Evolutionary conservation across 2,329 filamentous ascomycete species (phyloP).

Genomic region (Pestalotiopsis fici): DNA sequence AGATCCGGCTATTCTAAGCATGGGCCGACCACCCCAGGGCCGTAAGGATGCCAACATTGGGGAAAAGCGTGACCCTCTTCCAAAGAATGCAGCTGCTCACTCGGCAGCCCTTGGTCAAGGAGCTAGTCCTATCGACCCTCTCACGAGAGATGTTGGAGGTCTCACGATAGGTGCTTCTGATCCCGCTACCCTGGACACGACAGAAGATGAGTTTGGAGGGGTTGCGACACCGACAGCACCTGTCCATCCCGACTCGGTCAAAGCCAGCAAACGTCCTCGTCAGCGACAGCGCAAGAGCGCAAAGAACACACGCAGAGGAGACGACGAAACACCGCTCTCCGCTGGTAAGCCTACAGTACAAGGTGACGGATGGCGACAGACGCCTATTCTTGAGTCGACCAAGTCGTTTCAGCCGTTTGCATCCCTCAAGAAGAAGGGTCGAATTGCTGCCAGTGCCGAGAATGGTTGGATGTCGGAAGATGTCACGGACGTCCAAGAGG

Average conservation of each 20-base stretch:
- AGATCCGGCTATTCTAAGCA: conserved; percentile 83
- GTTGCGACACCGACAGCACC: conserved; percentile 19
- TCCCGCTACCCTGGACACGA: conserved; percentile 14
- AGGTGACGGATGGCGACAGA: conserved; percentile 61
- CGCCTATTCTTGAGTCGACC: conserved; percentile 60
- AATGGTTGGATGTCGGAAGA: conserved; percentile 97
- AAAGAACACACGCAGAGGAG: conserved; percentile 14
- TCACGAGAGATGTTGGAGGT: conserved; percentile 8
- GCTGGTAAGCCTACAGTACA: conserved; percentile 22
- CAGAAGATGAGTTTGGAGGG: conserved; percentile 17
- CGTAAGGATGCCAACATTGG: conserved; percentile 28
- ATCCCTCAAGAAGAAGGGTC: conserved; percentile 56
- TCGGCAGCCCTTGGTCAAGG: conserved; percentile 8
- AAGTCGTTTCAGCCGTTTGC: conserved; percentile 64
- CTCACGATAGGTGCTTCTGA: conserved; percentile 19
- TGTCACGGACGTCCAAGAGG: conserved; percentile 88
- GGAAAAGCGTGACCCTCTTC: conserved; percentile 32
- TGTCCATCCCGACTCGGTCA: conserved; percentile 12
- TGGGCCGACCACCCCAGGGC: conserved; percentile 42
- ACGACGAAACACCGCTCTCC: conserved; percentile 16
- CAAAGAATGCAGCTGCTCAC: conserved; percentile 23
- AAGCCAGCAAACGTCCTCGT: conserved; percentile 19
- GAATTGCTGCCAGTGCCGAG: conserved; percentile 43
- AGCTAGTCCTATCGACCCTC: not conserved
- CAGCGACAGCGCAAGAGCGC: conserved; percentile 22